Evolutionary conservation across 2,329 filamentous ascomycete species (phyloP), one percentile per base, ranked within the genome.

Genomic region (Aspergillus tanneri): DNA sequence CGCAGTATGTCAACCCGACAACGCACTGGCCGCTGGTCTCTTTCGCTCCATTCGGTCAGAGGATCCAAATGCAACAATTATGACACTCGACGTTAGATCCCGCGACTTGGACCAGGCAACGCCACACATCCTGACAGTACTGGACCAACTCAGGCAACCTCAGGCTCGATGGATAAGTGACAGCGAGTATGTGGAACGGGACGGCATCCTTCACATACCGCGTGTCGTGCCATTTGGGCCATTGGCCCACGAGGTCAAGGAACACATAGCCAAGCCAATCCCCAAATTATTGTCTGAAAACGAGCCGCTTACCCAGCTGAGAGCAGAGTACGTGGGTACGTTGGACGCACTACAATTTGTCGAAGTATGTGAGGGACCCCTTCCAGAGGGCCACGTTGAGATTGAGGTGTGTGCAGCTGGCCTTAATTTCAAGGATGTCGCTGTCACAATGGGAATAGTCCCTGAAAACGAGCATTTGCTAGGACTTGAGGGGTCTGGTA

Each of bases 401-500:
- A 51, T 64, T 24, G 55, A 64, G 21, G 46, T 60, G 6, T 40
- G 32, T 3, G 53, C 54, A 5, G 49, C 46, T 11, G 56, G 55
- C n/a, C 39, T 62, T 8, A 54, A 54, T 25, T 49, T 49, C 46
- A 49, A 60, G 47, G 57, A 59, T 21, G 52, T 61, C 9, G 47
- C 48, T 2, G 42, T 49, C 25, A 49, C 56, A 2, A 55, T 59
- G 57, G 56, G 54, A 2, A 50, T 57, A 9, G 46, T 63, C 0
- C 58, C 18, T 28, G 51, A 43, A 24, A 52, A 54, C 35, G 46
- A 54, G 35, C 69, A 72, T 32, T 63, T 73, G 47, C 65, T 74
- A 22, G 73, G 72, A n/a, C 71, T 66, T 39, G 72, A 76, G 43
- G 71, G 68, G 4, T 63, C 72, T 2, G 74, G 74, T 3, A 54